phyloP scores from a whole-genome alignment of 2,329 filamentous ascomycete species.

The Scytalidium lignicola region DNA sequence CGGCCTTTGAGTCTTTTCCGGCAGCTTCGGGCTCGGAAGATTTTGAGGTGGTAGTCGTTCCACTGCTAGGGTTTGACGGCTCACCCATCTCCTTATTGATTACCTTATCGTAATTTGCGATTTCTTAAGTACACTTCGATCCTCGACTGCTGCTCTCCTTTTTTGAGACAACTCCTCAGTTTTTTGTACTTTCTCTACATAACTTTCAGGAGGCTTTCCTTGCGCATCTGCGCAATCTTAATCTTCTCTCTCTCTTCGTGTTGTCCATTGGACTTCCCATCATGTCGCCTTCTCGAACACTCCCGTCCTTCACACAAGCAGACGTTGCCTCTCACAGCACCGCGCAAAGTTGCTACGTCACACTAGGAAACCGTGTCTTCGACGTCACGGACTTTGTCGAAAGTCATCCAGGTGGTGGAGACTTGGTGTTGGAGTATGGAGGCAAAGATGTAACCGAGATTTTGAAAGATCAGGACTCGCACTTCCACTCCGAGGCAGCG shows the following conservation, averaged over 20 bases:
- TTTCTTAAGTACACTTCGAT: neutral
- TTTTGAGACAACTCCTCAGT: neutral
- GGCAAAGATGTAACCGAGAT: constrained; percentile 83
- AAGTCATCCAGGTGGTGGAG: constrained; percentile 84
- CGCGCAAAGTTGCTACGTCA: constrained; percentile 85
- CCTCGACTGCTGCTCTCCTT: neutral
- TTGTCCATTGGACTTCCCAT: neutral
- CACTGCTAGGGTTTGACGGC: neutral
- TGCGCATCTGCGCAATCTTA: neutral
- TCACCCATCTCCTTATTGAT: constrained; percentile 1
- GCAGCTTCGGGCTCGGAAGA: neutral
- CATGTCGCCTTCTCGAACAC: constrained; percentile 71
- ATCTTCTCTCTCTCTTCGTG: neutral
- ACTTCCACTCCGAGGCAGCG: constrained; percentile 84
- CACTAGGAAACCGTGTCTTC: constrained; percentile 83
- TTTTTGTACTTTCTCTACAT: neutral
- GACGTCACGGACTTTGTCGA: constrained; percentile 90
- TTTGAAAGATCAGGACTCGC: constrained; percentile 75
- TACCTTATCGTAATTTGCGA: neutral
- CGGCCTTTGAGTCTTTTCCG: neutral
- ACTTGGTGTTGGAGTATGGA: constrained; percentile 83
- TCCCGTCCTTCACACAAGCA: constrained; percentile 75
- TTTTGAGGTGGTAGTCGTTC: neutral
- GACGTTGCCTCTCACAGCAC: constrained; percentile 81
- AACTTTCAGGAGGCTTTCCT: neutral